Evolutionary conservation across 148 eudicot genomes (phyloP).

Genomic region (Rhododendron mucronatum): DNA sequence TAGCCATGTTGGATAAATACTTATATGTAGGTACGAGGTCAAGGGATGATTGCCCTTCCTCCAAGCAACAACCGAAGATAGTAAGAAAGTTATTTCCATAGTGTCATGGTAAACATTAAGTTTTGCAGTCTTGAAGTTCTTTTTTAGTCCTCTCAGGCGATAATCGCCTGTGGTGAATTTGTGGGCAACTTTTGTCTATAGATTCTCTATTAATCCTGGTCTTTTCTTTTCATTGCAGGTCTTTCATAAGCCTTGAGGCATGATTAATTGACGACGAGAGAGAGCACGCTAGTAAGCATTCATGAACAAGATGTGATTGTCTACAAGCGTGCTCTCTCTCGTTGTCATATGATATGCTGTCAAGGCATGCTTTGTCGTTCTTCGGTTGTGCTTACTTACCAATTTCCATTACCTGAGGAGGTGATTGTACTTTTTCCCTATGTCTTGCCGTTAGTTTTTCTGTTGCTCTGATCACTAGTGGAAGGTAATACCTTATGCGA

Average conservation of each 20-base stretch:
- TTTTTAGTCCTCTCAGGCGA: not conserved
- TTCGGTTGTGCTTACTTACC: not conserved
- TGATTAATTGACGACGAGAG: constrained; percentile 46
- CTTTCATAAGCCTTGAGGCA: not conserved
- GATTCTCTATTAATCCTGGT: not conserved
- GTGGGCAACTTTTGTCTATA: not conserved
- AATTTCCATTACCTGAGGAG: not conserved
- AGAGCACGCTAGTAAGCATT: constrained; percentile 36
- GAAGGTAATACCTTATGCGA: not conserved
- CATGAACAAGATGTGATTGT: constrained; percentile 14
- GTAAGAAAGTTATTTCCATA: not conserved
- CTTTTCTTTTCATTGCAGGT: not conserved
- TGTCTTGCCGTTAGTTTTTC: not conserved
- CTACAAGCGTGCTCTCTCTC: constrained; percentile 38
- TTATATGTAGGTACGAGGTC: not conserved
- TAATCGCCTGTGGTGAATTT: not conserved
- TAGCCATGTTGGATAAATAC: not conserved
- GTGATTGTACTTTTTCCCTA: not conserved
- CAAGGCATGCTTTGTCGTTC: constrained; percentile 11
- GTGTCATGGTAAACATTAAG: not conserved
- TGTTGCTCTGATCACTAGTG: not conserved
- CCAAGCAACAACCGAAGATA: not conserved
- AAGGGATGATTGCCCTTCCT: not conserved
- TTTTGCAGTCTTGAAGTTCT: not conserved
- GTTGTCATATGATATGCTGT: constrained; percentile 33